phyloP scores from a whole-genome alignment of 805 yeast species.

The Saccharomycopsis microspora region DNA sequence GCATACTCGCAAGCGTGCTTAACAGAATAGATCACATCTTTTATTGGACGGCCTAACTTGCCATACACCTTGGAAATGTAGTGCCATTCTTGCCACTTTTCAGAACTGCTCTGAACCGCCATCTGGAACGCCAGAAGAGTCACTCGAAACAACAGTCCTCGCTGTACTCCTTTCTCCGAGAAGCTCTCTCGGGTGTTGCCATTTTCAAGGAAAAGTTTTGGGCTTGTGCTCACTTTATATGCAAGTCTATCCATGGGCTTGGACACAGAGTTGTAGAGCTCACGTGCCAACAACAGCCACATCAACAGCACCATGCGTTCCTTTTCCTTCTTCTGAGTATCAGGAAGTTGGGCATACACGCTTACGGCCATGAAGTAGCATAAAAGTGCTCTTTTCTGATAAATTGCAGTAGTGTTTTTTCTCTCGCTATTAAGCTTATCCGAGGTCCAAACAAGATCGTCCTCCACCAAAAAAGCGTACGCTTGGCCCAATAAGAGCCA shows the following conservation, averaged over 20 bases:
- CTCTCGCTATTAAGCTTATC: conserved; percentile 66
- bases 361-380: conserved; percentile 69
- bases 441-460: conserved; percentile 85
- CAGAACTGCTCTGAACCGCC: conserved; percentile 21
- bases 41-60: conserved; percentile 29
- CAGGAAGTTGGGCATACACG: conserved; percentile 21
- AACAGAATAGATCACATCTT: conserved; percentile 29
- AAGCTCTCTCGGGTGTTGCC: conserved; percentile 19
- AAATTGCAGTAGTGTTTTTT: conserved; percentile 44
- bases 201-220: conserved; percentile 23
- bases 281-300: conserved; percentile 45
- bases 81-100: conserved; percentile 53
- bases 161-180: conserved; percentile 19
- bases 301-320: conserved; percentile 31
- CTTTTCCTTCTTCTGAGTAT: conserved; percentile 18
- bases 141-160: conserved; percentile 25
- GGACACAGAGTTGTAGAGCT: conserved; percentile 41
- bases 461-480: conserved; percentile 70
- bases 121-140: conserved; percentile 38
- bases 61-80: conserved; percentile 46
- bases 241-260: conserved; percentile 57
- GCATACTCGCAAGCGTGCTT: conserved; percentile 35
- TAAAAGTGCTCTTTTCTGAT: conserved; percentile 59
- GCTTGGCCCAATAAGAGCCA: conserved; percentile 83
- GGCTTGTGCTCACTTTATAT: conserved; percentile 31